A percentile compares a stretch with the other conserved stretches of the same genome.
Conservation (phyloP, 371 early-diverging fungal species). For the Mucor saturninus region DNA sequence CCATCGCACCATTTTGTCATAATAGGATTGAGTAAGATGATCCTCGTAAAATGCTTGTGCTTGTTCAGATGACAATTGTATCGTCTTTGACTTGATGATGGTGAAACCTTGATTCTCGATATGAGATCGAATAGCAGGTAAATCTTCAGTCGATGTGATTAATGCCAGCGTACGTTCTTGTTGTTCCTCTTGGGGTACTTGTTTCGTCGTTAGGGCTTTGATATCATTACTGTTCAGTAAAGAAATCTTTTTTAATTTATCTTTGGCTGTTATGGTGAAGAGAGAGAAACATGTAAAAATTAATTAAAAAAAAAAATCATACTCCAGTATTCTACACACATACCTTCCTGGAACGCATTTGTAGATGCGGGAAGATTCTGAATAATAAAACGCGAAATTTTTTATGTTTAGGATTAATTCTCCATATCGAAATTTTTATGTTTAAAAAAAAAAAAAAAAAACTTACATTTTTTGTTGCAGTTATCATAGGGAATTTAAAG, state of each 20-base stretch:
- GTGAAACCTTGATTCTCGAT: conserved; percentile 9
- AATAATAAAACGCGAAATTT: neutral
- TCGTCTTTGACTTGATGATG: neutral
- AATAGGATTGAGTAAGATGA: neutral
- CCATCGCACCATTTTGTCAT: conserved; percentile 10
- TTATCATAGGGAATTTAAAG: conserved; percentile 2
- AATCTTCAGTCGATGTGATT: neutral
- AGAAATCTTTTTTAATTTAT: neutral
- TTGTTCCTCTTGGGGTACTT: neutral
- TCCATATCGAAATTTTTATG: neutral
- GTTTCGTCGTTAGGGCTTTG: neutral
- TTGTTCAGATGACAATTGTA: conserved; percentile 11
- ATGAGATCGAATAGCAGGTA: conserved; percentile 4
- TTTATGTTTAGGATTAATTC: neutral
- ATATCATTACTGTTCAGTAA: neutral
- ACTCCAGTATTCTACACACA: neutral
- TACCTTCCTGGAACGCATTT: neutral
- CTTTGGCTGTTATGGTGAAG: neutral
- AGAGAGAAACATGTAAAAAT: neutral
- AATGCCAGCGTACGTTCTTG: conserved; percentile 19
- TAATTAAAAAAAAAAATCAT: neutral
- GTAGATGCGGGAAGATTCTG: neutral
- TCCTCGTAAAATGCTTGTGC: conserved; percentile 12
- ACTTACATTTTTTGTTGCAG: conserved; percentile 1
- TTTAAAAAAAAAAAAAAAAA: neutral